These are phyloP conservation scores for Trichoderma atroviride DNA, from an alignment of 2,329 filamentous ascomycete genomes.

Conservation along the genomic window DNA sequence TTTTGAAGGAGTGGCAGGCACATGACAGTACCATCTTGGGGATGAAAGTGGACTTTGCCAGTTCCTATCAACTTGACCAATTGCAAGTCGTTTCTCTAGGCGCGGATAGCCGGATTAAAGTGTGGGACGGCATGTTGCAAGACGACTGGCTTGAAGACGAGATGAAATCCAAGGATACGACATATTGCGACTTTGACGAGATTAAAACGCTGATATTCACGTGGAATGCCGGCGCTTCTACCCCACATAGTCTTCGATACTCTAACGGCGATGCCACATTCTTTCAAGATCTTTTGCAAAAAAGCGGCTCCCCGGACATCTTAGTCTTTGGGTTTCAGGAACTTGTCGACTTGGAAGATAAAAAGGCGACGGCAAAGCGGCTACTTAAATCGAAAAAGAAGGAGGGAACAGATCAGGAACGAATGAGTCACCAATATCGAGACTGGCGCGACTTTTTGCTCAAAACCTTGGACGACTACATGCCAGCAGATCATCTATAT, in stretches of 20 bases:
- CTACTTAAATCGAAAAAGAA: slow-evolving; percentile 92
- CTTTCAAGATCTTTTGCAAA: slow-evolving; percentile 76
- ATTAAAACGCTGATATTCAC: slow-evolving; percentile 81
- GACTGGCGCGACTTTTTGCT: slow-evolving; percentile 93
- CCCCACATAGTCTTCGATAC: slow-evolving; percentile 78
- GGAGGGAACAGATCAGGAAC: slow-evolving; percentile 76
- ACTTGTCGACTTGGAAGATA: slow-evolving; percentile 96
- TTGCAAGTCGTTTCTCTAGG: slow-evolving; percentile 85
- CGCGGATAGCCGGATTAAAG: slow-evolving; percentile 77
- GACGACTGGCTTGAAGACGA: slow-evolving; percentile 92
- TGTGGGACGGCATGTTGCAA: slow-evolving; percentile 91
- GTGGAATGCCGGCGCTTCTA: slow-evolving; percentile 97
- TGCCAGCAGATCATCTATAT: slow-evolving; percentile 77
- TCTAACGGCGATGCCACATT: slow-evolving; percentile 73
- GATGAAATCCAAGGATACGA: slow-evolving; percentile 80
- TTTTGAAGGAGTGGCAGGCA: slow-evolving; percentile 93
- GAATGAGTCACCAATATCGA: slow-evolving; percentile 96
- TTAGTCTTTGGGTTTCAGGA: slow-evolving; percentile 97
- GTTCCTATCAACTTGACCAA: slow-evolving; percentile 81
- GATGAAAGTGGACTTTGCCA: slow-evolving; percentile 76
- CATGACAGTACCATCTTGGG: slow-evolving; percentile 82
- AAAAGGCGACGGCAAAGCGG: slow-evolving; percentile 94
- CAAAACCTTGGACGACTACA: slow-evolving; percentile 78
- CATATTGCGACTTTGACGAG: slow-evolving; percentile 85
- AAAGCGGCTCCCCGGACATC: slow-evolving; percentile 81